These are phyloP conservation scores for Stephania cephalantha DNA, from an alignment of 164 flowering plant genomes.

Conservation along the genomic window DNA sequence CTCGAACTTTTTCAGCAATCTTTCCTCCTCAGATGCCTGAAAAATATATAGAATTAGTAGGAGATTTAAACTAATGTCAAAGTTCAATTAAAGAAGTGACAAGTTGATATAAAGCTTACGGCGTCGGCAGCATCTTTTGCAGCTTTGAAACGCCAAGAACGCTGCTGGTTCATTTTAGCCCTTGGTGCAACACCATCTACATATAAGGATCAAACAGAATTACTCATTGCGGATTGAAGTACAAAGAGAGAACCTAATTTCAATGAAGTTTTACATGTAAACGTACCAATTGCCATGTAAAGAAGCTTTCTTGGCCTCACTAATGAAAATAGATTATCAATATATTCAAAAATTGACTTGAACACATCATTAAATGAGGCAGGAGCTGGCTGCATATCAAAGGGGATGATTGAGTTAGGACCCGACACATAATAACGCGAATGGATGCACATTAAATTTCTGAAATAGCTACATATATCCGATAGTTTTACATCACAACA, in stretches of 20 bases:
- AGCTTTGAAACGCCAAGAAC: constrained; percentile 92
- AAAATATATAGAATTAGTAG: constrained; percentile 5
- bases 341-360: constrained; percentile 83
- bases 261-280: not conserved
- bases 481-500: no score
- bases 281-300: constrained; percentile 86
- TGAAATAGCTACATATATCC: no score
- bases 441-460: no score
- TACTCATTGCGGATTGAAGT: not conserved
- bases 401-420: not conserved
- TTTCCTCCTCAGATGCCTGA: constrained; percentile 85
- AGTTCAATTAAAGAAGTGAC: not conserved
- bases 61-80: not conserved
- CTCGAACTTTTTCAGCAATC: constrained; percentile 62
- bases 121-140: constrained; percentile 95
- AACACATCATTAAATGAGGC: constrained; percentile 75
- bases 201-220: constrained; percentile 5
- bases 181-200: constrained; percentile 98
- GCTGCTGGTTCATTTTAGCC: constrained; percentile 99
- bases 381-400: constrained; percentile 28
- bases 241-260: not conserved
- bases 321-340: constrained; percentile 71
- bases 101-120: constrained; percentile 32
- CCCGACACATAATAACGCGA: not conserved
- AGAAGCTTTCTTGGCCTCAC: constrained; percentile 93